These are phyloP conservation scores for Crassisporium funariophilum DNA, from an alignment of 768 basidiomycete species.

Conservation along the genomic window DNA sequence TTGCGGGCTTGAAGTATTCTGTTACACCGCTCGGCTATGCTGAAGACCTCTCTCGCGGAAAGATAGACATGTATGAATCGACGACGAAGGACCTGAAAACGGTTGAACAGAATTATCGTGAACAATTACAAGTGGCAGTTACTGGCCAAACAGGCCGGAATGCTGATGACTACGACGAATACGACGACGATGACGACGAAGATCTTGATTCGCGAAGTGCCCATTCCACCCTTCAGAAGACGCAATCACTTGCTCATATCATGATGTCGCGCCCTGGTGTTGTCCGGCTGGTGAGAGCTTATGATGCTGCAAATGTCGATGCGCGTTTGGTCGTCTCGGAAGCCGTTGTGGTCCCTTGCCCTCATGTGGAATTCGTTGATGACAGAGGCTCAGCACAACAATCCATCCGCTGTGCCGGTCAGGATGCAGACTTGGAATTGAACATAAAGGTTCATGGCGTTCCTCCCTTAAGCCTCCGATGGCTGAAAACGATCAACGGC, in stretches of 20 bases:
- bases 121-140: slow-evolving; percentile 48
- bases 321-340: slow-evolving; percentile 72
- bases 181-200: slow-evolving; percentile 70
- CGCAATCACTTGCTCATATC: slow-evolving; percentile 76
- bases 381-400: slow-evolving; percentile 36
- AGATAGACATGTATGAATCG: slow-evolving; percentile 57
- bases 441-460: slow-evolving; percentile 71
- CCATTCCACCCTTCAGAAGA: slow-evolving; percentile 60
- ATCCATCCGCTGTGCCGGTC: slow-evolving; percentile 69
- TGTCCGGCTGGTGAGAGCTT: slow-evolving; percentile 71
- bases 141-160: slow-evolving; percentile 29
- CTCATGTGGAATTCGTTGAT: slow-evolving; percentile 66
- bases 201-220: slow-evolving; percentile 29
- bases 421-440: slow-evolving; percentile 56
- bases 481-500: slow-evolving; percentile 71
- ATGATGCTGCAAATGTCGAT: slow-evolving; percentile 69
- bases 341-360: slow-evolving; percentile 81
- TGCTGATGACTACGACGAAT: slow-evolving; percentile 63
- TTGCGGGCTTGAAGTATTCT: slow-evolving; percentile 71
- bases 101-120: slow-evolving; percentile 62
- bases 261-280: slow-evolving; percentile 72
- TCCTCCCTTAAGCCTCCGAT: slow-evolving; percentile 75
- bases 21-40: slow-evolving; percentile 62
- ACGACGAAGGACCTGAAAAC: slow-evolving; percentile 64
- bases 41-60: slow-evolving; percentile 40